Conservation (phyloP, 768 basidiomycete species). For the Phylloporus sp. region DNA sequence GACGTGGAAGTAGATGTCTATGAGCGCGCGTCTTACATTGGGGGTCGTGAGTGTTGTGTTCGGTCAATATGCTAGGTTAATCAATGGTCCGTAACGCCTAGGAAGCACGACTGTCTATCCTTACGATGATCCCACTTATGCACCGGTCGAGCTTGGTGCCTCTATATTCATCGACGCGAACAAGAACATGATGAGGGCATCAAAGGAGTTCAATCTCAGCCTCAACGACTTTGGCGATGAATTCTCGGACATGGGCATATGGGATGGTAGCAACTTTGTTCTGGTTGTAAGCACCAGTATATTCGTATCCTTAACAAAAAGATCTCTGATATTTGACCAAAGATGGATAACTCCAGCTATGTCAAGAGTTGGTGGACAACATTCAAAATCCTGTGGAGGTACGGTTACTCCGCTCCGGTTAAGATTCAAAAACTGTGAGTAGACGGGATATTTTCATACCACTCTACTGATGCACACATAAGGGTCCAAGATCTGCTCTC, state of each 20-base stretch:
- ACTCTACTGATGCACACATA: slow-evolving; percentile 1
- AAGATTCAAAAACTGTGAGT: slow-evolving; percentile 53
- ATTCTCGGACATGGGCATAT: slow-evolving; percentile 53
- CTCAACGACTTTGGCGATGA: slow-evolving; percentile 47
- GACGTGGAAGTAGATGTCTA: slow-evolving; percentile 80
- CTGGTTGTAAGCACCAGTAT: slow-evolving; percentile 49
- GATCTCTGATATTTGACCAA: slow-evolving; percentile 1
- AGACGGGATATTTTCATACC: neutral
- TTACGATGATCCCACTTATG: slow-evolving; percentile 51
- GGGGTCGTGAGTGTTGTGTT: slow-evolving; percentile 64
- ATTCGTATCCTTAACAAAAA: neutral
- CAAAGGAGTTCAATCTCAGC: slow-evolving; percentile 72
- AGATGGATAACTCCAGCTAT: slow-evolving; percentile 41
- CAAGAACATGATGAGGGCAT: slow-evolving; percentile 67
- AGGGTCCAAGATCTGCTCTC: slow-evolving; percentile 56
- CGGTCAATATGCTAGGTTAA: neutral
- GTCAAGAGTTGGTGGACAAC: slow-evolving; percentile 61
- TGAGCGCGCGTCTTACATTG: slow-evolving; percentile 70
- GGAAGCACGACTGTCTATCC: slow-evolving; percentile 79
- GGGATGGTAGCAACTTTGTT: slow-evolving; percentile 76
- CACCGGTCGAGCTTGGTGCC: slow-evolving; percentile 77
- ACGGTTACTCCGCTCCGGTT: slow-evolving; percentile 59
- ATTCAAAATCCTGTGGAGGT: slow-evolving; percentile 71
- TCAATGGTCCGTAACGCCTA: slow-evolving; percentile 27
- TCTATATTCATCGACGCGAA: slow-evolving; percentile 82